Evolutionary conservation across 2,329 filamentous ascomycete genomes (phyloP), one percentile per base, ranked within the genome.

Genomic region (Zymoseptoria pseudotritici): DNA sequence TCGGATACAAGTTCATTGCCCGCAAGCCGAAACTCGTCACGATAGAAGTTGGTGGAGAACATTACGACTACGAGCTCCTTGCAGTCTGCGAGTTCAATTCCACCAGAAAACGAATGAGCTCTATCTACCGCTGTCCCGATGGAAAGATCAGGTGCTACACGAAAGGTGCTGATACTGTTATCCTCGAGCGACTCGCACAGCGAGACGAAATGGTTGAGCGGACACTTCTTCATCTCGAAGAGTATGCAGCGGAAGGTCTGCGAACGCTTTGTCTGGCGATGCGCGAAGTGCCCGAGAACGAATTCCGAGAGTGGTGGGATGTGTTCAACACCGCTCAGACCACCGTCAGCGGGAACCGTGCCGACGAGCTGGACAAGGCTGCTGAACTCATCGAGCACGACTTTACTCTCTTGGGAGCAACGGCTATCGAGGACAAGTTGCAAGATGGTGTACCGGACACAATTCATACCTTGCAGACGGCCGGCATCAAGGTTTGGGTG

Each of bases 51-150:
- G 83, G 83, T 49, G 91, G 89, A 0, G 78, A 83, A 67, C 83
- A 90, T 65, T 80, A 83, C 51, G 89, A 97, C 73, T 99, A 94
- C 72, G 90, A 97, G 73, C 81, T 99, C 49, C 78, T 99, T 60
- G 93, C 93, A 2, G 92, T 99, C n/a, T 97, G 93, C 74, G 94
- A 99, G 75, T 99, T 99, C 81, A 99, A 99, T 77, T 97, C 94
- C 1, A 94, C 91, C 8, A 83, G 94, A 69, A 99, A 99, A 79
- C 83, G 94, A 66, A 99, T 99, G 94, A 97, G 94, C 7, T 90
- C 93, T 21, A 95, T 99, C 66, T 97, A 95, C 78, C 86, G 95
- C 57, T 97, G 93, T 71, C 94, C 94, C 0, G 93, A 97, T 77
- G 94, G 94, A 63, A 96, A 94, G 77, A 88, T 99, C 61, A 83